Evolutionary conservation across 2,329 filamentous ascomycete genomes (phyloP).

Genomic region (Zymoseptoria tritici): DNA sequence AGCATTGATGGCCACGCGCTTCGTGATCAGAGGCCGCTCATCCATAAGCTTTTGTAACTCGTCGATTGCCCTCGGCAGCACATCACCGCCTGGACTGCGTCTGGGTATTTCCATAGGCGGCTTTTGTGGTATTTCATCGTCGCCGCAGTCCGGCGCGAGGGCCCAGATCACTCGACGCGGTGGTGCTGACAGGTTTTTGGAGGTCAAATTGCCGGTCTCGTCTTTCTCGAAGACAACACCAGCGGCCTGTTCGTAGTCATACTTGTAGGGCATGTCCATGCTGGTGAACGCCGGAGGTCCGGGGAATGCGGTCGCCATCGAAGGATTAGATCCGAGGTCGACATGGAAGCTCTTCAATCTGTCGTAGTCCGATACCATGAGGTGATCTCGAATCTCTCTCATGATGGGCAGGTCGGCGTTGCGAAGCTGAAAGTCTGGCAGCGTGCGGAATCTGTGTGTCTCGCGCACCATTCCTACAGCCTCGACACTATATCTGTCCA

Average conservation of each 20-base stretch:
- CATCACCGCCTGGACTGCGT: constrained; percentile 25
- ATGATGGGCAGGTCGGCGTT: constrained; percentile 50
- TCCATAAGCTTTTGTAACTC: constrained; percentile 60
- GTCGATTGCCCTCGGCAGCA: constrained; percentile 57
- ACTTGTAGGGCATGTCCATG: constrained; percentile 36
- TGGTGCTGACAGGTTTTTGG: constrained; percentile 40
- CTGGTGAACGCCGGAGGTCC: constrained; percentile 25
- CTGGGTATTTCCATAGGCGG: constrained; percentile 44
- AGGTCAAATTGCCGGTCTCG: constrained; percentile 49
- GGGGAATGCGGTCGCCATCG: constrained; percentile 48
- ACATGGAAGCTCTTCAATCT: constrained; percentile 61
- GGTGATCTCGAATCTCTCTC: constrained; percentile 59
- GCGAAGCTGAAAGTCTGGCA: constrained; percentile 69
- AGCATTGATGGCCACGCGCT: constrained; percentile 70
- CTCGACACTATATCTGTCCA: constrained; percentile 21
- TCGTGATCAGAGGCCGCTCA: constrained; percentile 76
- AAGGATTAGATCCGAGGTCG: constrained; percentile 48
- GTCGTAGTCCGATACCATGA: constrained; percentile 59
- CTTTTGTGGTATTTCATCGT: constrained; percentile 53
- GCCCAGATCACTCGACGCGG: constrained; percentile 26
- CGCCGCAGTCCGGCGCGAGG: constrained; percentile 44
- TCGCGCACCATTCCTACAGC: constrained; percentile 56
- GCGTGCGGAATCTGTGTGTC: constrained; percentile 77
- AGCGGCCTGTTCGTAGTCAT: constrained; percentile 79
- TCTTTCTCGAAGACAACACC: constrained; percentile 59